phyloP scores from a whole-genome alignment of 129 eudicot species.

The Artemisia tridentata region DNA sequence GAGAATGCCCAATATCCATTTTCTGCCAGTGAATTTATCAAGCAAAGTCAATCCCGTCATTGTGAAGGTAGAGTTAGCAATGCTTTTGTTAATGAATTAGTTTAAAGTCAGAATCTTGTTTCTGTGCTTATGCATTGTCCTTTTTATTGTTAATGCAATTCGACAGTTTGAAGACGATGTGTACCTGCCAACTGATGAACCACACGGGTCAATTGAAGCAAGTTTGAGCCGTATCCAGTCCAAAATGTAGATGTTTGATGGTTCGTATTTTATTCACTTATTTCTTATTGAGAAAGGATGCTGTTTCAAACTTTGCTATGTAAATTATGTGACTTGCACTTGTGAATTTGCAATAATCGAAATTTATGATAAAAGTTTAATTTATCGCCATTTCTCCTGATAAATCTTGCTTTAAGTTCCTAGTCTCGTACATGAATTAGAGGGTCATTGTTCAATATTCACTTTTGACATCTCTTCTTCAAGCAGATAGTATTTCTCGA shows the following conservation, averaged over 20 bases:
- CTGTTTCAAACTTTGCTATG: conserved; percentile 18
- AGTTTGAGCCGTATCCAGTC: conserved; percentile 70
- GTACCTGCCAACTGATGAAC: conserved; percentile 92
- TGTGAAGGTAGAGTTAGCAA: conserved; percentile 63
- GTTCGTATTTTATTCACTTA: conserved; percentile 14
- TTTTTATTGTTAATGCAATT: conserved; percentile 12
- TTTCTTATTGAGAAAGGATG: conserved; percentile 4
- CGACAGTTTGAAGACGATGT: conserved; percentile 94
- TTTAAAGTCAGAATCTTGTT: not conserved
- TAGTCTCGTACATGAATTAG: no score
- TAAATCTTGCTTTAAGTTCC: no score
- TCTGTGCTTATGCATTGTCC: conserved; percentile 10
- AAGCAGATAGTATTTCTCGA: no score
- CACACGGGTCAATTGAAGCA: conserved; percentile 96
- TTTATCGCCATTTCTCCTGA: not conserved
- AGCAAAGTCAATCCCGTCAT: conserved; percentile 70
- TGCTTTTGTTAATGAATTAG: conserved; percentile 2
- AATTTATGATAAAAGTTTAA: not conserved
- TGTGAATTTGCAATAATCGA: not conserved
- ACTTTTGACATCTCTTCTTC: no score
- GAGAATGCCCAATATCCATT: conserved; percentile 97
- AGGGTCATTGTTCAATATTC: no score
- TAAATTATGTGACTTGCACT: conserved; percentile 16
- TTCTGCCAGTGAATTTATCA: conserved; percentile 85
- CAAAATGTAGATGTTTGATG: conserved; percentile 48